phyloP scores from a whole-genome alignment of 2,329 filamentous ascomycete genomes.

The Calonectria crousiana region DNA sequence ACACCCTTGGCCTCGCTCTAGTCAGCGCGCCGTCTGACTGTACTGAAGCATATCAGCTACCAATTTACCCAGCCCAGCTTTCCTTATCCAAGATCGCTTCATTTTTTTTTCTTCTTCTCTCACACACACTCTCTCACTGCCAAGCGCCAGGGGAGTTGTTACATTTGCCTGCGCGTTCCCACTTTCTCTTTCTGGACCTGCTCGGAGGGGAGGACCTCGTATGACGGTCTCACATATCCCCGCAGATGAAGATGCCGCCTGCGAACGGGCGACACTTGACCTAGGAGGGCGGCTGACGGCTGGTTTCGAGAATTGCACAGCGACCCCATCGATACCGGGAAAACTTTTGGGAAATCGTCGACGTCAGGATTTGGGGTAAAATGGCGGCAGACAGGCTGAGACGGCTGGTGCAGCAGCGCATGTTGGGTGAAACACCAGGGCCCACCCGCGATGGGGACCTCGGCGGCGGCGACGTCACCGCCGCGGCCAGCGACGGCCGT shows the following conservation, averaged over 20 bases:
- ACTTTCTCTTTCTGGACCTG: not conserved
- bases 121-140: not conserved
- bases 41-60: not conserved
- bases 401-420: conserved; percentile 10
- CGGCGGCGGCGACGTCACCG: not conserved
- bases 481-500: not conserved
- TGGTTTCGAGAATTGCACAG: not conserved
- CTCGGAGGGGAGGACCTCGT: not conserved
- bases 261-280: not conserved
- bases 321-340: not conserved
- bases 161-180: not conserved
- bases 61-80: not conserved
- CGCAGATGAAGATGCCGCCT: conserved; percentile 9
- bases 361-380: not conserved
- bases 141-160: not conserved
- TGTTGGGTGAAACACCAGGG: conserved; percentile 8
- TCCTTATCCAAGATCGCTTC: not conserved
- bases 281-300: not conserved
- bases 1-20: conserved; percentile 10
- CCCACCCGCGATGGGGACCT: not conserved
- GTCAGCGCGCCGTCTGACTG: conserved; percentile 22
- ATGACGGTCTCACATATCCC: not conserved
- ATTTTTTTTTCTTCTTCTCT: not conserved
- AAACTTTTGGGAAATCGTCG: not conserved
- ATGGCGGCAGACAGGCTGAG: conserved; percentile 17